A percentile compares a stretch with the other conserved stretches of the same genome.
Evolutionary conservation across 441 rosid genomes (phyloP).

Genomic region (Pelargonium australe): DNA sequence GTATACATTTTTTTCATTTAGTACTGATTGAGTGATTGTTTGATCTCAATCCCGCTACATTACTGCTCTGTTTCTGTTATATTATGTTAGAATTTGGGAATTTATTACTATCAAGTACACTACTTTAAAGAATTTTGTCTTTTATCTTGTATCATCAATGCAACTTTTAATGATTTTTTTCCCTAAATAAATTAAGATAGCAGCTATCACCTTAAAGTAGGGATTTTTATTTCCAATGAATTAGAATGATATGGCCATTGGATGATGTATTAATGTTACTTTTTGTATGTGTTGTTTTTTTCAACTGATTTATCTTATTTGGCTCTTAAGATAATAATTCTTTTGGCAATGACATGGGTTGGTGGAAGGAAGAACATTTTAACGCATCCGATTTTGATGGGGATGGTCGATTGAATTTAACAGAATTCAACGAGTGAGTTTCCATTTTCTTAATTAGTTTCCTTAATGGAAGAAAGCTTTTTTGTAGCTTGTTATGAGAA

Average conservation of each 20-base stretch:
- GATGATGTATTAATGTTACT: background rate
- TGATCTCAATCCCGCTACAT: background rate
- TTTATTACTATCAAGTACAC: too few relatives aligned
- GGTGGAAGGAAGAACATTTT: slow-evolving; percentile 97
- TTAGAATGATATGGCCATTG: background rate
- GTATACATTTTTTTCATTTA: too few relatives aligned
- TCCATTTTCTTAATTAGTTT: slow-evolving; percentile 18
- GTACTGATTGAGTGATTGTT: background rate
- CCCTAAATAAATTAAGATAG: too few relatives aligned
- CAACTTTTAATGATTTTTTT: background rate
- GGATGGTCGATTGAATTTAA: slow-evolving; percentile 74
- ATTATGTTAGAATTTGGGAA: too few relatives aligned
- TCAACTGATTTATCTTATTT: slow-evolving; percentile 6
- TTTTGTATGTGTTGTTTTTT: slow-evolving; percentile 10
- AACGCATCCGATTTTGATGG: slow-evolving; percentile 91
- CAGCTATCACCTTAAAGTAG: too few relatives aligned
- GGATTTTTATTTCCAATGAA: background rate
- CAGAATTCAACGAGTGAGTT: slow-evolving; percentile 91
- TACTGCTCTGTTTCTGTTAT: background rate
- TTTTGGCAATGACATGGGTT: slow-evolving; percentile 79
- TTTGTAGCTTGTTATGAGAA: background rate
- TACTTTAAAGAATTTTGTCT: background rate
- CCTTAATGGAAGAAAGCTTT: background rate
- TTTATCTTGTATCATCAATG: background rate
- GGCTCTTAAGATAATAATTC: slow-evolving; percentile 43